Conservation (phyloP, 345 rosid genomes). For the Citrus maxima region DNA sequence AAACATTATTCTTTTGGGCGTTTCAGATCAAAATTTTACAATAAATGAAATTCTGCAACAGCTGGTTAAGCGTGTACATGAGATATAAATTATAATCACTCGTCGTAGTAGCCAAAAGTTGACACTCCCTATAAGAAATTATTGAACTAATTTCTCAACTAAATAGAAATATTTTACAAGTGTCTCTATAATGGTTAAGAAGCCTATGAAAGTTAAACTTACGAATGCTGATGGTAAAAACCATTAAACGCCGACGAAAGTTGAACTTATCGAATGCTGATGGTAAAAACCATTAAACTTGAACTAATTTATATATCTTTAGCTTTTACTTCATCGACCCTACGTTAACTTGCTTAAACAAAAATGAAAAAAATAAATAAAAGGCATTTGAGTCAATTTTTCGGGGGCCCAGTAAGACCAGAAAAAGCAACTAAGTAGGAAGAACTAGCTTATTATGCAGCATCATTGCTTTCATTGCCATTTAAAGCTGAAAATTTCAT, state of each 20-base stretch:
- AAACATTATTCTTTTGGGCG: no score
- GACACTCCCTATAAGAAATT: not conserved
- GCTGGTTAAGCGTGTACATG: not conserved
- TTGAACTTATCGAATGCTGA: not conserved
- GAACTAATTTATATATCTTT: not conserved
- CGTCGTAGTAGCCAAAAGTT: not conserved
- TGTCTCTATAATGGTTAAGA: not conserved
- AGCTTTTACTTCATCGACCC: not conserved
- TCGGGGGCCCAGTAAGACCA: not conserved
- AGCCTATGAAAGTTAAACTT: not conserved
- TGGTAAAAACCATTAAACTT: not conserved
- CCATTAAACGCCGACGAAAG: not conserved
- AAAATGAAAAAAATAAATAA: not conserved
- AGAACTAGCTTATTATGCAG: not conserved
- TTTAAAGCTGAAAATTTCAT: not conserved
- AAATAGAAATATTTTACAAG: not conserved
- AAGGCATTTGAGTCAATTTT: no score
- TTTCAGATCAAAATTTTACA: no score
- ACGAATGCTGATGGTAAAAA: not conserved
- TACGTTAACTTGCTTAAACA: constrained; percentile 3
- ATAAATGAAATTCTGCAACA: not conserved
- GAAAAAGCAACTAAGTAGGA: not conserved
- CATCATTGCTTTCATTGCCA: not conserved
- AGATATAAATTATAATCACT: not conserved
- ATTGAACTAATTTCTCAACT: no score